Conservation (phyloP, 805 yeast species). For the Pichia nakasei region DNA sequence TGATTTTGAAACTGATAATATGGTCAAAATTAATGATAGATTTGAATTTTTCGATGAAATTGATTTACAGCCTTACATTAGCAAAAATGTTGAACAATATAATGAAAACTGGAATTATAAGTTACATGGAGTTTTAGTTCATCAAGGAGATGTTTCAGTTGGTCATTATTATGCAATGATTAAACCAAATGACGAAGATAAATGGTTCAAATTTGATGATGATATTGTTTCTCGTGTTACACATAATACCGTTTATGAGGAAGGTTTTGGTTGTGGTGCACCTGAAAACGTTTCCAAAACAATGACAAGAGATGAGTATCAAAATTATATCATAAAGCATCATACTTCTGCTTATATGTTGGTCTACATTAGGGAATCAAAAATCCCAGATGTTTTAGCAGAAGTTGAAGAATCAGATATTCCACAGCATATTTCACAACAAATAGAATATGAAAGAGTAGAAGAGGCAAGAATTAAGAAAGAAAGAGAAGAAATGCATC, state of each 20-base stretch:
- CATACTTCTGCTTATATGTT: slow-evolving; percentile 97
- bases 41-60: slow-evolving; percentile 82
- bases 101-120: slow-evolving; percentile 67
- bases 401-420: slow-evolving; percentile 45
- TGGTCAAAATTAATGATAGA: slow-evolving; percentile 86
- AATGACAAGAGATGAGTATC: slow-evolving; percentile 51
- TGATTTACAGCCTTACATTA: slow-evolving; percentile 73
- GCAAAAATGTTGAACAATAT: slow-evolving; percentile 38
- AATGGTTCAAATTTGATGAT: slow-evolving; percentile 87
- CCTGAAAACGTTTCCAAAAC: slow-evolving; percentile 39
- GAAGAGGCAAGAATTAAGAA: slow-evolving; percentile 45
- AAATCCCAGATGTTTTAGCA: slow-evolving; percentile 48
- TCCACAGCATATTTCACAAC: slow-evolving; percentile 61
- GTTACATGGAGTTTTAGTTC: slow-evolving; percentile 90
- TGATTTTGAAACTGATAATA: slow-evolving; percentile 79
- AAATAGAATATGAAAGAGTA: slow-evolving; percentile 53
- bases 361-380: slow-evolving; percentile 72
- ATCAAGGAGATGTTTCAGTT: slow-evolving; percentile 89
- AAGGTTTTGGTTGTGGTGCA: slow-evolving; percentile 79
- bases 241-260: slow-evolving; percentile 76
- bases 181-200: slow-evolving; percentile 59
- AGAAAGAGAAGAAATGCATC: slow-evolving; percentile 65
- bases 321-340: slow-evolving; percentile 58
- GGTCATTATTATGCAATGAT: slow-evolving; percentile 97
- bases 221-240: slow-evolving; percentile 89